phyloP scores from a whole-genome alignment of 1,139 yeast genomes.

The Oligophagozyma castellii region DNA sequence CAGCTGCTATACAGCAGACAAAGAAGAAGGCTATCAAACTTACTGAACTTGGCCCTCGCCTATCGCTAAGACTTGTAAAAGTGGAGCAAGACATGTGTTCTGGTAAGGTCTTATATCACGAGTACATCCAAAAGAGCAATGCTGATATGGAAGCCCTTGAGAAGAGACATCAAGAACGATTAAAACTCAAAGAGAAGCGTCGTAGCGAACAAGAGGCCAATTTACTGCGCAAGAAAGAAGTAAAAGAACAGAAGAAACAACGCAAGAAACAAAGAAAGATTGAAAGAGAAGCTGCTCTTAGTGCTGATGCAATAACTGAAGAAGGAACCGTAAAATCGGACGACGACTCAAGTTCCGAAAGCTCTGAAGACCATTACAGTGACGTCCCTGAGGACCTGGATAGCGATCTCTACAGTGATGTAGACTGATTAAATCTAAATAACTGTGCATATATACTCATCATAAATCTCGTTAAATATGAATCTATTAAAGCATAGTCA shows the following conservation, averaged over 20 bases:
- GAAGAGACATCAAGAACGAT: constrained; percentile 48
- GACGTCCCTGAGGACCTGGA: constrained; percentile 31
- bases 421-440: too few relatives aligned
- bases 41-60: constrained; percentile 88
- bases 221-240: constrained; percentile 62
- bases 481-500: too few relatives aligned
- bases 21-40: constrained; percentile 83
- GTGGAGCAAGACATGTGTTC: constrained; percentile 83
- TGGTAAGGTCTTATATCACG: constrained; percentile 82
- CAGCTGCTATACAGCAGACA: constrained; percentile 5
- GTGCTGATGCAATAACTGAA: constrained; percentile 14
- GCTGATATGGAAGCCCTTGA: constrained; percentile 51
- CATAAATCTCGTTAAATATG: too few relatives aligned
- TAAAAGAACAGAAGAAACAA: constrained; percentile 57
- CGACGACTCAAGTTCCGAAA: constrained; percentile 12
- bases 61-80: constrained; percentile 62
- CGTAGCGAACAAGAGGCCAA: constrained; percentile 69
- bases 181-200: constrained; percentile 54
- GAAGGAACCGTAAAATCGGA: constrained; percentile 13
- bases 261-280: constrained; percentile 52
- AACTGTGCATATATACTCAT: too few relatives aligned
- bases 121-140: constrained; percentile 47
- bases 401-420: constrained; percentile 31
- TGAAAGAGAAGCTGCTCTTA: constrained; percentile 22
- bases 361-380: constrained; percentile 14